Conservation (phyloP, 345 rosid genomes). For the Acer campestre region DNA sequence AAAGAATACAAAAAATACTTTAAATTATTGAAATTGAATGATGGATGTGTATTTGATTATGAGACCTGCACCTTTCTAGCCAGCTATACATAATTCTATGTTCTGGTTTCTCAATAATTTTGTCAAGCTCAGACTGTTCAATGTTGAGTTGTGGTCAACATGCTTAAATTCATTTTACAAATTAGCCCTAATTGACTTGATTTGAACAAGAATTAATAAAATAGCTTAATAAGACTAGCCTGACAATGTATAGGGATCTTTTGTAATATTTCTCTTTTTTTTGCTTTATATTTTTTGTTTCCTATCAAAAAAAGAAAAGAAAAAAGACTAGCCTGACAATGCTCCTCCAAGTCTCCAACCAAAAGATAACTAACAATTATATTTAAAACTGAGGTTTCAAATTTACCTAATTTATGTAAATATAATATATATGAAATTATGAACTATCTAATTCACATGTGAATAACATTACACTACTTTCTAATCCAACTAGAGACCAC, state of each 20-base stretch:
- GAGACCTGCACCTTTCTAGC: constrained; percentile 4
- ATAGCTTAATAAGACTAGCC: background rate
- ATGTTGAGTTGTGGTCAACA: background rate
- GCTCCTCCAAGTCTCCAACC: background rate
- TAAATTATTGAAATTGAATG: background rate
- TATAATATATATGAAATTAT: background rate
- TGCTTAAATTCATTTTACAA: background rate
- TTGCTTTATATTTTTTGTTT: too few species aligned
- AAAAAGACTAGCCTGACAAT: background rate
- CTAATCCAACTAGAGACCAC: background rate
- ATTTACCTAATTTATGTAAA: background rate
- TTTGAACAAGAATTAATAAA: constrained; percentile 2
- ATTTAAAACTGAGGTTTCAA: background rate
- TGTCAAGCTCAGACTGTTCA: background rate
- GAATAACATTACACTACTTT: background rate
- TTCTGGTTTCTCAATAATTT: background rate
- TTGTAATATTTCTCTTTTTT: too few species aligned
- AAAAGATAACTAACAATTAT: background rate
- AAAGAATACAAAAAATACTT: constrained; percentile 6
- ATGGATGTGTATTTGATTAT: background rate
- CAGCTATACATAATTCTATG: constrained; percentile 10
- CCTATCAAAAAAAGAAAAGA: too few species aligned
- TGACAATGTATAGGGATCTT: too few species aligned
- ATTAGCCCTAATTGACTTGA: background rate
- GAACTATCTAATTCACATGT: background rate